Evolutionary conservation across 2,329 filamentous ascomycete species (phyloP).

Genomic region (Didymella pomorum): DNA sequence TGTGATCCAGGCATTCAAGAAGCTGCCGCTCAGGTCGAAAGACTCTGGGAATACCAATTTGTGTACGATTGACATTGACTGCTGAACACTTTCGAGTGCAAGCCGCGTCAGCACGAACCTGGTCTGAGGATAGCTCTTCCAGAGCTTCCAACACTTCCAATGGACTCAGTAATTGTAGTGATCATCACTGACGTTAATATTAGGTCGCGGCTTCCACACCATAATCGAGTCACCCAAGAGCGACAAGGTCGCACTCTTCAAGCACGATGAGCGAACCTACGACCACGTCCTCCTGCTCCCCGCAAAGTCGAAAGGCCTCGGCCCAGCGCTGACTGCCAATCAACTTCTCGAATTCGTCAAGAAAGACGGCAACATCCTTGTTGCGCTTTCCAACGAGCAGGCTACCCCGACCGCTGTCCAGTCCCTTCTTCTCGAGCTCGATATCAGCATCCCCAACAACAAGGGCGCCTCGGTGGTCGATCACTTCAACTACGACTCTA

Average conservation of each 20-base stretch:
- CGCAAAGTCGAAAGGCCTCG: constrained; percentile 89
- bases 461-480: constrained; percentile 87
- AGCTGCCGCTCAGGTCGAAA: not conserved
- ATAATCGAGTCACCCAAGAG: constrained; percentile 71
- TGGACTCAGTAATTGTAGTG: not conserved
- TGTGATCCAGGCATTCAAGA: not conserved
- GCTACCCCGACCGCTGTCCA: constrained; percentile 76
- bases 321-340: constrained; percentile 85
- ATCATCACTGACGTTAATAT: not conserved
- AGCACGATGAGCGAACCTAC: constrained; percentile 85
- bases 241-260: constrained; percentile 74
- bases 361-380: constrained; percentile 86
- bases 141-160: constrained; percentile 1
- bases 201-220: constrained; percentile 84
- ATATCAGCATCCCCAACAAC: constrained; percentile 85
- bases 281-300: constrained; percentile 92
- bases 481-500: constrained; percentile 90
- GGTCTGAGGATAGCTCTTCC: constrained; percentile 11
- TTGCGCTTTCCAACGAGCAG: constrained; percentile 78
- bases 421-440: constrained; percentile 84
- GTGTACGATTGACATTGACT: not conserved
- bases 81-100: not conserved
- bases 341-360: constrained; percentile 91
- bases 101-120: constrained; percentile 25
- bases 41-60: not conserved